phyloP scores from a whole-genome alignment of 192 early-diverging fungal species.

The Backusella luteola region DNA sequence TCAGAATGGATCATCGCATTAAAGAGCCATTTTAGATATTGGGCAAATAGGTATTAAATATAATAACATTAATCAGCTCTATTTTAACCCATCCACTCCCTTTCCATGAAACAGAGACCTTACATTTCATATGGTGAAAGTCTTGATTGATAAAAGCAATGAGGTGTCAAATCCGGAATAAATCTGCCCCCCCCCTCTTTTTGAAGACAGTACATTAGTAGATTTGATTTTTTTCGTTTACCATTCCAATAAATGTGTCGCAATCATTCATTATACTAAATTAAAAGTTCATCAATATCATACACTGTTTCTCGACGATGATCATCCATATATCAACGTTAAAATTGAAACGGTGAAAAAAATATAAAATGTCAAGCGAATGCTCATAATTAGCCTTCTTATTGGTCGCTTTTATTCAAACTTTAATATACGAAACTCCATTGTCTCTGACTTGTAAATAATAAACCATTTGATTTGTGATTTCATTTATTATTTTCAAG shows the following conservation, averaged over 20 bases:
- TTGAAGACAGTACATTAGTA: background rate
- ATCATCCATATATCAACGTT: too few relatives aligned
- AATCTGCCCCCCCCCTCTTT: too few relatives aligned
- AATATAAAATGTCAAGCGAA: background rate
- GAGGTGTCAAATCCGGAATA: background rate
- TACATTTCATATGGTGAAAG: slow-evolving; percentile 18
- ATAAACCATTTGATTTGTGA: background rate
- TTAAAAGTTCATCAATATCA: background rate
- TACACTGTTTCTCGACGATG: too few relatives aligned
- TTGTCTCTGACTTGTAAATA: too few relatives aligned
- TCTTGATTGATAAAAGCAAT: background rate
- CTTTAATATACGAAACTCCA: background rate
- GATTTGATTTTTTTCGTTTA: background rate
- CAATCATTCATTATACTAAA: background rate
- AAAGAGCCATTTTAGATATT: slow-evolving; percentile 50
- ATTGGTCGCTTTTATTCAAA: background rate
- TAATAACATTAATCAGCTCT: background rate
- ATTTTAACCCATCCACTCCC: too few relatives aligned
- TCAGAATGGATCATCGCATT: slow-evolving; percentile 47
- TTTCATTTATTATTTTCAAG: background rate
- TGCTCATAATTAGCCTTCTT: background rate
- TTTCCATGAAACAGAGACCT: slow-evolving; percentile 13
- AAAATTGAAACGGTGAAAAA: background rate
- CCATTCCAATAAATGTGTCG: background rate
- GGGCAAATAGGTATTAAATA: slow-evolving; percentile 43